Conservation (phyloP, 495 filamentous ascomycete genomes). For the Parmelia sp. region DNA sequence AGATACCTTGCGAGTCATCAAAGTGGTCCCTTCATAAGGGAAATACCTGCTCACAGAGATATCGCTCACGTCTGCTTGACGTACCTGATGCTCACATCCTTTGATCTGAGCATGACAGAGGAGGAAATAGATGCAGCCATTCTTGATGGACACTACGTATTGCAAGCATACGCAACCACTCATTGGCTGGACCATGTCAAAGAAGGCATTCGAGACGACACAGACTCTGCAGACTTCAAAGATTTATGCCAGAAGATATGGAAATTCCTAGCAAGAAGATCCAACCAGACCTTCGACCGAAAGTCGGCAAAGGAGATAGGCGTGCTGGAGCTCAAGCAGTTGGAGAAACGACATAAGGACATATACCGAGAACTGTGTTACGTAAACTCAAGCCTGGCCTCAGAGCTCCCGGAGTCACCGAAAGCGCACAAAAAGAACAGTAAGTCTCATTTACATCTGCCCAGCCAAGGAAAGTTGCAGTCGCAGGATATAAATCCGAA, state of each 20-base stretch:
- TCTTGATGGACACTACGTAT: constrained; percentile 4
- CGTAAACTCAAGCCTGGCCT: constrained; percentile 1
- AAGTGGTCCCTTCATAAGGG: constrained; percentile 8
- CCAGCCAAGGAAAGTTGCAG: no score
- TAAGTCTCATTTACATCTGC: no score
- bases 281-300: constrained; percentile 2
- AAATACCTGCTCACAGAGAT: not conserved
- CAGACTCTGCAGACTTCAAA: not conserved
- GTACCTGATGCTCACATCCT: constrained; percentile 12
- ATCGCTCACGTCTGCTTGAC: constrained; percentile 12
- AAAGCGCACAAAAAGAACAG: constrained; percentile 1
- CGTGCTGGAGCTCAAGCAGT: not conserved
- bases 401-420: not conserved
- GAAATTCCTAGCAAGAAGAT: constrained; percentile 3
- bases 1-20: constrained; percentile 4
- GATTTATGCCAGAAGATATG: constrained; percentile 6
- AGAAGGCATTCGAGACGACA: not conserved
- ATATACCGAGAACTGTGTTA: constrained; percentile 5
- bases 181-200: constrained; percentile 13
- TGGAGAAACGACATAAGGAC: not conserved
- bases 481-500: no score
- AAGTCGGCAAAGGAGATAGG: not conserved
- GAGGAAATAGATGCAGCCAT: constrained; percentile 5
- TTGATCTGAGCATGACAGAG: not conserved
- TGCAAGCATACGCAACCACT: constrained; percentile 11